Conservation (phyloP, 305 asterid species). For the Salvia sclarea region DNA sequence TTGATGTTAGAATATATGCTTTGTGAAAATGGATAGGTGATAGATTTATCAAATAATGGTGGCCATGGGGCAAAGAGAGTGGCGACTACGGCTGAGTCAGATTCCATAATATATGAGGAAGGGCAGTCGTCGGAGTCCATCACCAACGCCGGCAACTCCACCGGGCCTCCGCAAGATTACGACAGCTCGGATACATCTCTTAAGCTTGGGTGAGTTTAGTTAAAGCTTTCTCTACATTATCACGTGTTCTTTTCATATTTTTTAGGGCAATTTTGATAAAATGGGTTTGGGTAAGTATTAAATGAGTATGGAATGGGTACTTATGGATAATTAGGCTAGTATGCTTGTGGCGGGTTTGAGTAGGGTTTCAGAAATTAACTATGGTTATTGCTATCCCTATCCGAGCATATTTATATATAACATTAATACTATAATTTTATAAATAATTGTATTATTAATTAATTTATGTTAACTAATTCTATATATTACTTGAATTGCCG, state of each 20-base stretch:
- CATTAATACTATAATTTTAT: too few species aligned
- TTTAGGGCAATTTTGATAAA: too few species aligned
- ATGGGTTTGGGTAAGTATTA: too few species aligned
- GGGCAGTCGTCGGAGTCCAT: conserved; percentile 73
- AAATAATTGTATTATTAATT: too few species aligned
- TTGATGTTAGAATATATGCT: background rate
- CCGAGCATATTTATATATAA: too few species aligned
- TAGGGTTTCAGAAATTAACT: too few species aligned
- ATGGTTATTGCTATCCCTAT: too few species aligned
- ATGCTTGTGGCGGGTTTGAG: too few species aligned
- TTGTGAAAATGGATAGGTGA: conserved; percentile 41
- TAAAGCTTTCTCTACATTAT: background rate
- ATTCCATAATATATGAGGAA: conserved; percentile 48
- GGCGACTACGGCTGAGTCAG: conserved; percentile 37
- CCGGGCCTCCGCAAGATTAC: conserved; percentile 59
- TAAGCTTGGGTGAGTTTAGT: conserved; percentile 59
- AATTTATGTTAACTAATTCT: too few species aligned
- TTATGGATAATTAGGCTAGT: too few species aligned
- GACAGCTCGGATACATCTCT: conserved; percentile 73
- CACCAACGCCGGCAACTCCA: conserved; percentile 44
- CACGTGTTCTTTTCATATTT: background rate
- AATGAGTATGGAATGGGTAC: too few species aligned
- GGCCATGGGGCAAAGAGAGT: conserved; percentile 28
- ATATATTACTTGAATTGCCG: too few species aligned
- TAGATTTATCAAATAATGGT: conserved; percentile 45